These are phyloP conservation scores for Acidomyces sp. DNA, from an alignment of 495 filamentous ascomycete species.

Conservation along the genomic window DNA sequence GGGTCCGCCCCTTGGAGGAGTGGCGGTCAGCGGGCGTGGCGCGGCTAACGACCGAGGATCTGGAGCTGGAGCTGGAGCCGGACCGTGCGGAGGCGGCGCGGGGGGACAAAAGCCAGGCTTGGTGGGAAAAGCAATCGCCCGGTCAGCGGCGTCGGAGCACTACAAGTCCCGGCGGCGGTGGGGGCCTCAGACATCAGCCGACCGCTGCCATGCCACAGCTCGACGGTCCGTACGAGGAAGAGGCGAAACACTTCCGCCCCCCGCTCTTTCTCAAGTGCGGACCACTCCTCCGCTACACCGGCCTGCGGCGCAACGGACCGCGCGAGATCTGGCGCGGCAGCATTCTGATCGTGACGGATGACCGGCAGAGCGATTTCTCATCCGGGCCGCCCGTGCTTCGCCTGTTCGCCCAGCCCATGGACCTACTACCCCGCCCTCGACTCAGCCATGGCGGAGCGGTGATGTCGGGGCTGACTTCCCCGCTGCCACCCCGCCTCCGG, in stretches of 20 bases:
- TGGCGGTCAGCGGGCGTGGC: slow-evolving; percentile 24
- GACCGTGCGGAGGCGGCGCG: no score
- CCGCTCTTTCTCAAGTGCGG: slow-evolving; percentile 77
- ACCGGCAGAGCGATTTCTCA: slow-evolving; percentile 70
- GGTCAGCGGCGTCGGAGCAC: no score
- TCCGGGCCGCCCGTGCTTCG: slow-evolving; percentile 60
- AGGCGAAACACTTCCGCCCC: slow-evolving; percentile 60
- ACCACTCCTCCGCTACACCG: slow-evolving; percentile 76
- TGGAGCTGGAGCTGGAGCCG: slow-evolving; percentile 21
- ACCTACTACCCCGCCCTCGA: slow-evolving; percentile 66
- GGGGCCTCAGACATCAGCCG: no score
- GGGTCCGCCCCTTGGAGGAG: slow-evolving; percentile 24
- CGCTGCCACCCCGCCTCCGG: slow-evolving; percentile 48
- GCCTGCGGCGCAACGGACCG: slow-evolving; percentile 45
- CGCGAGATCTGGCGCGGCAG: slow-evolving; percentile 84
- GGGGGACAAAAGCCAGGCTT: no score
- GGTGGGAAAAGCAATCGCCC: no score
- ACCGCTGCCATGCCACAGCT: slow-evolving; percentile 8
- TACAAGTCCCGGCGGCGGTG: no score
- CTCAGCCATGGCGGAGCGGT: no score
- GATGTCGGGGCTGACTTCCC: slow-evolving; percentile 50
- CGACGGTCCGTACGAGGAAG: slow-evolving; percentile 26
- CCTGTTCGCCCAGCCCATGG: slow-evolving; percentile 74
- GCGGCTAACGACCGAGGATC: slow-evolving; percentile 19
- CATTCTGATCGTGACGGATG: slow-evolving; percentile 84